Conservation (phyloP, 2,329 filamentous ascomycete genomes). For the Diaporthe citrichinensis region DNA sequence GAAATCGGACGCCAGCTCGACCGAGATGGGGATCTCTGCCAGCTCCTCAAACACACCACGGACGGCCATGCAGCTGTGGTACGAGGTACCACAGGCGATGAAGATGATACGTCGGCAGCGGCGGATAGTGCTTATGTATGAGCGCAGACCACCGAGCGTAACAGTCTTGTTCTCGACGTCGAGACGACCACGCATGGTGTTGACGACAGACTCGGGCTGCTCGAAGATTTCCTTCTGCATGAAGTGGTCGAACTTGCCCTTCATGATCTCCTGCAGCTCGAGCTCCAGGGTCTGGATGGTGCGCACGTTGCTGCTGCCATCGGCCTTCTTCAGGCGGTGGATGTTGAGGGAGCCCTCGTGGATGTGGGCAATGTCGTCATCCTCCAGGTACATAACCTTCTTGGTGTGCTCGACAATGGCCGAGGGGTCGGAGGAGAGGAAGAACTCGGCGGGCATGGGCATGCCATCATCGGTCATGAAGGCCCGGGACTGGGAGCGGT, state of each 20-base stretch:
- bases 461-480: slow-evolving; percentile 99
- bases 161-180: slow-evolving; percentile 95
- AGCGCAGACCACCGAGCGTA: slow-evolving; percentile 93
- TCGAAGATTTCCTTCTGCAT: slow-evolving; percentile 99
- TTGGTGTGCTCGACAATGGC: slow-evolving; percentile 99
- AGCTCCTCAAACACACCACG: slow-evolving; percentile 98
- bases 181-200: slow-evolving; percentile 99
- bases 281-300: slow-evolving; percentile 99
- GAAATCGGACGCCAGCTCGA: slow-evolving; percentile 98
- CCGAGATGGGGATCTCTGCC: slow-evolving; percentile 96
- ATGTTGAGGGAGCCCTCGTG: slow-evolving; percentile 99
- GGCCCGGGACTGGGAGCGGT: slow-evolving; percentile 97
- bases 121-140: slow-evolving; percentile 96
- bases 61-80: slow-evolving; percentile 99
- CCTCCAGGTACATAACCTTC: slow-evolving; percentile 99
- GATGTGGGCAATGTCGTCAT: slow-evolving; percentile 99
- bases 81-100: slow-evolving; percentile 98
- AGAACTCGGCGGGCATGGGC: slow-evolving; percentile 98
- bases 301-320: slow-evolving; percentile 96
- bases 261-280: slow-evolving; percentile 99
- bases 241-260: slow-evolving; percentile 99
- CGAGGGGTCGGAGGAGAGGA: slow-evolving; percentile 97
- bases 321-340: slow-evolving; percentile 96
- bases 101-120: slow-evolving; percentile 98
- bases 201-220: slow-evolving; percentile 98